Evolutionary conservation across 2,329 filamentous ascomycete species (phyloP).

Genomic region (Stachybotrys echinatus): DNA sequence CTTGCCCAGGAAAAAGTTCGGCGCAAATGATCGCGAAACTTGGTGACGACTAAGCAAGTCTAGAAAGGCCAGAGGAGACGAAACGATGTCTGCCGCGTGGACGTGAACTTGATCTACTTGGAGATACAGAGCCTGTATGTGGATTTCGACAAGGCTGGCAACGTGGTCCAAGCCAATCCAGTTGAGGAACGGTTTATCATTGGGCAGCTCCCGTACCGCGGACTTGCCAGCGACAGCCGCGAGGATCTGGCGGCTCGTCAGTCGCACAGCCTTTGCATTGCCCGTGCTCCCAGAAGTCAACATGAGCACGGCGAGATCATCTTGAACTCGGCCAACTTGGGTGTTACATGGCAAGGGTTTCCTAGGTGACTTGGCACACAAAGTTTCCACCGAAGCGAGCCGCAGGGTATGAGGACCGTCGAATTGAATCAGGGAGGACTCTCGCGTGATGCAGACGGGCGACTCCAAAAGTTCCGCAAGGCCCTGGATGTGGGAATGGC

Average conservation of each 20-base stretch:
- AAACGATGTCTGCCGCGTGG: constrained; percentile 31
- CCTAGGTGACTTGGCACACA: neutral
- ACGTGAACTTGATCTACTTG: constrained; percentile 41
- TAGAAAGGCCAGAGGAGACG: constrained; percentile 31
- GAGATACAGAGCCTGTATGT: constrained; percentile 39
- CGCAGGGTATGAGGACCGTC: neutral
- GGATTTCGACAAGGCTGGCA: constrained; percentile 44
- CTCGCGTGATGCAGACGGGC: constrained; percentile 3
- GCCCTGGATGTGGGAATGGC: neutral
- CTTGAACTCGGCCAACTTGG: neutral
- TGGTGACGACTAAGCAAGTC: constrained; percentile 31
- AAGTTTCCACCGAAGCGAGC: neutral
- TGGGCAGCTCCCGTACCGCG: constrained; percentile 13
- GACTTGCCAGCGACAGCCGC: constrained; percentile 34
- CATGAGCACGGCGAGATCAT: constrained; percentile 33
- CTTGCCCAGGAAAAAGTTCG: constrained; percentile 28
- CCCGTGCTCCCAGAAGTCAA: constrained; percentile 49
- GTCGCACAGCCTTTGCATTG: constrained; percentile 41
- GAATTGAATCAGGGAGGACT: neutral
- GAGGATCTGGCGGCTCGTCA: constrained; percentile 37
- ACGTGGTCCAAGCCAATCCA: constrained; percentile 52
- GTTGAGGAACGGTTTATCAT: constrained; percentile 32
- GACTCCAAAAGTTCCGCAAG: neutral
- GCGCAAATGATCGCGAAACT: constrained; percentile 38
- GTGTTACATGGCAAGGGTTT: neutral